phyloP scores from a whole-genome alignment of 2,329 filamentous ascomycete genomes.

The Colletotrichum noveboracense region DNA sequence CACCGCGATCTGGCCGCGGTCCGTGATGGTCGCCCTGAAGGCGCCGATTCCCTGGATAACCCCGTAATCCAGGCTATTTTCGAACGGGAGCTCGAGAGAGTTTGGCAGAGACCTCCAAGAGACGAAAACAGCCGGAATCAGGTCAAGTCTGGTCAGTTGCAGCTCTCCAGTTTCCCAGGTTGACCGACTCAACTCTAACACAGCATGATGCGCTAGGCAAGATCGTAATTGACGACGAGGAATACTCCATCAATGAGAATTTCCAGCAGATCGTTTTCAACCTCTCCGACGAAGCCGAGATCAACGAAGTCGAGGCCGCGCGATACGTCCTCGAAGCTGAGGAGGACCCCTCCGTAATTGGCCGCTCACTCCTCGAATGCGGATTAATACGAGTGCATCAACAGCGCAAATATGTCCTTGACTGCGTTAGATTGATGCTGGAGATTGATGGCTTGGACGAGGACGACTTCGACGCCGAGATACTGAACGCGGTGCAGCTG shows the following conservation, averaged over 20 bases:
- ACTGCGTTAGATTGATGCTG: conserved; percentile 82
- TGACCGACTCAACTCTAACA: conserved; percentile 4
- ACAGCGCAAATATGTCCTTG: conserved; percentile 80
- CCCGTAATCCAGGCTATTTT: conserved; percentile 74
- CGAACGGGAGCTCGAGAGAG: conserved; percentile 74
- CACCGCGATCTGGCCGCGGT: conserved; percentile 84
- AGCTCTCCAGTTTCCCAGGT: not conserved
- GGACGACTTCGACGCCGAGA: conserved; percentile 53
- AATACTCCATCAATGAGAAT: conserved; percentile 83
- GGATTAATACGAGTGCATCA: conserved; percentile 90
- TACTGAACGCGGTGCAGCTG: conserved; percentile 55
- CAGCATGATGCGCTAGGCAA: conserved; percentile 62
- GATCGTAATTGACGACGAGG: conserved; percentile 72
- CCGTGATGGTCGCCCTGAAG: conserved; percentile 67
- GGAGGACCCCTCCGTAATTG: conserved; percentile 70
- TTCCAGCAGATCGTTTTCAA: conserved; percentile 85
- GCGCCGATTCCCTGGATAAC: conserved; percentile 72
- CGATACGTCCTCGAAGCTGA: conserved; percentile 77
- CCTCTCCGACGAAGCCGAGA: conserved; percentile 84
- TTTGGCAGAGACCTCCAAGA: conserved; percentile 75
- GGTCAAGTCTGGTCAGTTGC: conserved; percentile 67
- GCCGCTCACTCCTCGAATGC: conserved; percentile 76
- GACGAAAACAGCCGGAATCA: conserved; percentile 77
- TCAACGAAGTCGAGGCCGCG: conserved; percentile 88
- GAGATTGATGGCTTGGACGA: conserved; percentile 70